phyloP scores from a whole-genome alignment of 1,284 basidiomycete species.

The Papiliotrema fonsecae region DNA sequence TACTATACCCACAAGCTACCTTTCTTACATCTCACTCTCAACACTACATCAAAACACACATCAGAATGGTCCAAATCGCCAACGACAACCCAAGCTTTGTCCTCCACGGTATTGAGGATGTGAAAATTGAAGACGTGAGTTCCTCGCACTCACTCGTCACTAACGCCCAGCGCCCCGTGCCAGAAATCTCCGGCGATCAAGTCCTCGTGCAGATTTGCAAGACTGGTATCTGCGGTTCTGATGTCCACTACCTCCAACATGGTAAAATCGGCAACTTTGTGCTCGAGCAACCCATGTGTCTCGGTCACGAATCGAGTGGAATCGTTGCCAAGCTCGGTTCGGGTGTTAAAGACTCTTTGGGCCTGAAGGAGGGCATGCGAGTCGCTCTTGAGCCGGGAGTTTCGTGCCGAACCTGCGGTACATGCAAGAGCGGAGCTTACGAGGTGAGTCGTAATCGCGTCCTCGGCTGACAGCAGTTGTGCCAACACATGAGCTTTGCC shows the following conservation, averaged over 20 bases:
- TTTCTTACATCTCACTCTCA: background rate
- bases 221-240: slow-evolving; percentile 89
- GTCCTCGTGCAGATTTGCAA: slow-evolving; percentile 87
- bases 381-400: slow-evolving; percentile 57
- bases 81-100: slow-evolving; percentile 45
- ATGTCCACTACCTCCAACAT: slow-evolving; percentile 55
- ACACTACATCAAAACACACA: background rate
- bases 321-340: slow-evolving; percentile 38
- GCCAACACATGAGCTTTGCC: slow-evolving; percentile 55
- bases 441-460: slow-evolving; percentile 72
- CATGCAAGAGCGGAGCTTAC: slow-evolving; percentile 64
- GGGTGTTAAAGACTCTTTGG: slow-evolving; percentile 19
- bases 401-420: slow-evolving; percentile 46
- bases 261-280: slow-evolving; percentile 44
- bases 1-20: background rate
- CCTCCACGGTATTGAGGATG: slow-evolving; percentile 44
- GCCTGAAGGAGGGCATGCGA: slow-evolving; percentile 46
- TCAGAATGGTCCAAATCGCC: slow-evolving; percentile 3
- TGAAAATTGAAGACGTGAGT: slow-evolving; percentile 49
- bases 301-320: slow-evolving; percentile 43
- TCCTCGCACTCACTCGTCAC: background rate
- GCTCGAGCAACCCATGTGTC: slow-evolving; percentile 45
- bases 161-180: slow-evolving; percentile 60
- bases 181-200: slow-evolving; percentile 67
- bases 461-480: slow-evolving; percentile 36